A percentile compares a stretch with the other conserved stretches of the same genome.
These are phyloP conservation scores for Ceriops tagal DNA, from an alignment of 345 rosid species.

Conservation along the genomic window DNA sequence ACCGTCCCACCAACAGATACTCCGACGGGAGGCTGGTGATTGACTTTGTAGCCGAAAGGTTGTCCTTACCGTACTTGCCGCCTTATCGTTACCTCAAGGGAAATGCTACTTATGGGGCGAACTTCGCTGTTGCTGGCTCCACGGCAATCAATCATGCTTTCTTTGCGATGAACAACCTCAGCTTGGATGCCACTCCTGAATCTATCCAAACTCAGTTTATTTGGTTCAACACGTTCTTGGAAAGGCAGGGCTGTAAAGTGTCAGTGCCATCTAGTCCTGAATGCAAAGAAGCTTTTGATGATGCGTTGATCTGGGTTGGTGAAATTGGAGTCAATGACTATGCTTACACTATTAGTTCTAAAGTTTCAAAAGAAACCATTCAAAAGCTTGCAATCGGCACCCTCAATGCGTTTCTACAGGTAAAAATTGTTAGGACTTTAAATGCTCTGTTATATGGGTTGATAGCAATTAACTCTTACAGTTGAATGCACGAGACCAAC, in stretches of 20 bases:
- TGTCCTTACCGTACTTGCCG: constrained; percentile 70
- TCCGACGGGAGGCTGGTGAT: constrained; percentile 85
- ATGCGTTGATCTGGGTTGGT: constrained; percentile 84
- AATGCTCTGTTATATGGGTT: no score
- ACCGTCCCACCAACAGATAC: constrained; percentile 76
- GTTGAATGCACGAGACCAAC: neutral
- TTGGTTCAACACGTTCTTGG: constrained; percentile 62
- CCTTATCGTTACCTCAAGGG: constrained; percentile 48
- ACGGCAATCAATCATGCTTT: constrained; percentile 71
- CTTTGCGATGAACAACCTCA: constrained; percentile 72
- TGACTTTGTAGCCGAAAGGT: constrained; percentile 67
- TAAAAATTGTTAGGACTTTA: constrained; percentile 12
- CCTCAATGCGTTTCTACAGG: constrained; percentile 53
- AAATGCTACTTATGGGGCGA: constrained; percentile 45
- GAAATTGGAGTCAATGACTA: constrained; percentile 98
- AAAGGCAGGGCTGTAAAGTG: constrained; percentile 44
- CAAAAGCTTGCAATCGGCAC: constrained; percentile 43
- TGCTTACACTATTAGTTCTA: constrained; percentile 62
- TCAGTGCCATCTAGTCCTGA: constrained; percentile 16
- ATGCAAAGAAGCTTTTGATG: constrained; percentile 41
- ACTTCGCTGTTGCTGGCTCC: constrained; percentile 89
- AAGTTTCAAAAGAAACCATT: constrained; percentile 47
- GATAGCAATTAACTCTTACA: neutral
- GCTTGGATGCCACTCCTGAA: constrained; percentile 57
- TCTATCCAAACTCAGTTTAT: constrained; percentile 65